Conservation (phyloP, 441 rosid species). For the Populus hybrid region DNA sequence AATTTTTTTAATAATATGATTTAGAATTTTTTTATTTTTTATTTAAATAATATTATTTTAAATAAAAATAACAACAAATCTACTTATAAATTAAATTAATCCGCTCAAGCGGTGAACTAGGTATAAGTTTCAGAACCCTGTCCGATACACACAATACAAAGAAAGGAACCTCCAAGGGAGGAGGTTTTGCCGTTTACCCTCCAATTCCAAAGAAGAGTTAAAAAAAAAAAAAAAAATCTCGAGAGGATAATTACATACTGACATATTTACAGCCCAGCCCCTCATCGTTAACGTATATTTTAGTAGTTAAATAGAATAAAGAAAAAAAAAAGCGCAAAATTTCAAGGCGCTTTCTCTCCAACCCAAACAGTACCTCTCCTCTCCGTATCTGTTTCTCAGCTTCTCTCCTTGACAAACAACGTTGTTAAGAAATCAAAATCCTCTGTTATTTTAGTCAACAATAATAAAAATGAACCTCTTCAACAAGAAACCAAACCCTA, state of each 20-base stretch:
- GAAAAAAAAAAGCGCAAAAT: background rate
- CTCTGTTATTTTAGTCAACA: background rate
- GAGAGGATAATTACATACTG: background rate
- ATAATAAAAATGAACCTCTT: conserved; percentile 58
- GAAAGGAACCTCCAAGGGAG: background rate
- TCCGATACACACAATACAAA: background rate
- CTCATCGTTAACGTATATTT: background rate
- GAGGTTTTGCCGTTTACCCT: background rate
- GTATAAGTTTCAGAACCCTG: background rate
- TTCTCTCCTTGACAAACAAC: background rate
- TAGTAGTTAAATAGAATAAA: background rate
- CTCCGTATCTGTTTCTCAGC: background rate
- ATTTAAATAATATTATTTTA: too few relatives aligned
- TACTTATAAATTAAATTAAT: background rate
- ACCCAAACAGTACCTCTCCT: background rate
- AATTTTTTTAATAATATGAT: too few relatives aligned
- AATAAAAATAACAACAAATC: too few relatives aligned
- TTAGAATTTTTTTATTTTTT: too few relatives aligned
- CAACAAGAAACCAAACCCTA: conserved; percentile 67
- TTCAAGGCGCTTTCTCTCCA: background rate
- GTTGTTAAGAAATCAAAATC: background rate
- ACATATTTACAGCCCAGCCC: background rate
- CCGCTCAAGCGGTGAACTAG: background rate
- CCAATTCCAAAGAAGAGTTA: background rate
- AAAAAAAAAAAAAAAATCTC: background rate